A percentile compares a stretch with the other conserved stretches of the same genome.
Evolutionary conservation across 202 grass and related monocot genomes (phyloP).

Genomic region (Schoenoplectus tabernaemontani): DNA sequence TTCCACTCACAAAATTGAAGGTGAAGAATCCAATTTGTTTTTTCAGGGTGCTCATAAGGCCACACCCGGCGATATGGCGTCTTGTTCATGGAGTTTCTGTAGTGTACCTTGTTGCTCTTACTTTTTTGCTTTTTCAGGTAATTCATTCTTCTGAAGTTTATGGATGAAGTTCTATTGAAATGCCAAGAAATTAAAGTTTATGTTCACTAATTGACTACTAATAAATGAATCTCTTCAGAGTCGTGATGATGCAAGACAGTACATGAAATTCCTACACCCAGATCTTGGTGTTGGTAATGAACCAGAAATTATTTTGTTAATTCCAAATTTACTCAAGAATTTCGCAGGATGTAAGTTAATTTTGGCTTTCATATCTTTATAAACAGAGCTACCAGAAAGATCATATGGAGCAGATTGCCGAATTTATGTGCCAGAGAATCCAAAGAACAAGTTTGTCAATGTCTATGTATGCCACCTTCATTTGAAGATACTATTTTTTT

Average conservation of each 20-base stretch:
- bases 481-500: conserved; percentile 35
- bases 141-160: conserved; percentile 11
- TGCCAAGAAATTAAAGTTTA: neutral
- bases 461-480: conserved; percentile 95
- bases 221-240: conserved; percentile 46
- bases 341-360: conserved; percentile 2
- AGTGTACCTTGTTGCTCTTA: conserved; percentile 91
- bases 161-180: conserved; percentile 16
- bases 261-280: conserved; percentile 96
- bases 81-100: conserved; percentile 94
- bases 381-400: conserved; percentile 93
- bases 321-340: neutral
- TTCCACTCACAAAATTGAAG: neutral
- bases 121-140: conserved; percentile 99
- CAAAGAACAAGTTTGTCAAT: conserved; percentile 97
- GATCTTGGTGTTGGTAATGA: conserved; percentile 89
- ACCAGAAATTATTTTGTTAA: conserved; percentile 7
- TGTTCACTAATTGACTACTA: neutral
- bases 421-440: conserved; percentile 95
- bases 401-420: conserved; percentile 96
- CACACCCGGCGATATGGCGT: conserved; percentile 97
- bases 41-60: conserved; percentile 96
- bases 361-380: conserved; percentile 26
- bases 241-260: conserved; percentile 88
- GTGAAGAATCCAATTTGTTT: conserved; percentile 21